Evolutionary conservation across 257 asterid genomes (phyloP), one percentile per base, ranked within the genome.

Genomic region (Solanum appendiculatum): DNA sequence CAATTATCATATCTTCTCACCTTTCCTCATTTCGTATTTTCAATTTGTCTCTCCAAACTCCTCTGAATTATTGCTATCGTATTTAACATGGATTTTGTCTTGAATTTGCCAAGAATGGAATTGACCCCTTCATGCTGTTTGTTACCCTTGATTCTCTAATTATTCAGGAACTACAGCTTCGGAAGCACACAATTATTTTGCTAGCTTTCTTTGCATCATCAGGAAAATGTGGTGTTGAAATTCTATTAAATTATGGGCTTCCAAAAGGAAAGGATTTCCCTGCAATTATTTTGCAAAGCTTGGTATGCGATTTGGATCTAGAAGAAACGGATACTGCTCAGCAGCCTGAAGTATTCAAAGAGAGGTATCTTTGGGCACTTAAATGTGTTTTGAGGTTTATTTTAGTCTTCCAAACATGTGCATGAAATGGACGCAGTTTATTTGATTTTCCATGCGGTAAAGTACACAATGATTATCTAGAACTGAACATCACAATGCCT

Each of bases 141-240:
- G 42, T 81, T 81, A 81, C 44, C 44, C 66, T 81, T 29, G 29
- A 81, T 81, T 63, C 86, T 58, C 87, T 86, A 0, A 54, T 90
- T 83, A 87, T 90, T 89, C 98, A 97, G 99, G 98, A 93, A 90
- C 89, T 97, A 95, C 92, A 91, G 94, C 98, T 97, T 87, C 98
- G 98, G 34, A 94, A 92, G 90, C 91, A 93, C 89, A 92, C 96
- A 74, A 90, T 97, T 87, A 88, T 83, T 87, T 90, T 94, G 86
- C 93, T 97, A 54, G 98, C 99, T 84, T 97, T 95, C 96, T 87
- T 97, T 63, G 98, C 94, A 88, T 95, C 98, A 3, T 93, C 93
- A 0, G 98, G 96, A 84, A 92, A 90, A 87, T 46, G 92, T 56
- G 98, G 98, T 85, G 80, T 94, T 82, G 96, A 93, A 21, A 92